Evolutionary conservation across 164 flowering plant genomes (phyloP).

Genomic region (Tinospora cordifolia): DNA sequence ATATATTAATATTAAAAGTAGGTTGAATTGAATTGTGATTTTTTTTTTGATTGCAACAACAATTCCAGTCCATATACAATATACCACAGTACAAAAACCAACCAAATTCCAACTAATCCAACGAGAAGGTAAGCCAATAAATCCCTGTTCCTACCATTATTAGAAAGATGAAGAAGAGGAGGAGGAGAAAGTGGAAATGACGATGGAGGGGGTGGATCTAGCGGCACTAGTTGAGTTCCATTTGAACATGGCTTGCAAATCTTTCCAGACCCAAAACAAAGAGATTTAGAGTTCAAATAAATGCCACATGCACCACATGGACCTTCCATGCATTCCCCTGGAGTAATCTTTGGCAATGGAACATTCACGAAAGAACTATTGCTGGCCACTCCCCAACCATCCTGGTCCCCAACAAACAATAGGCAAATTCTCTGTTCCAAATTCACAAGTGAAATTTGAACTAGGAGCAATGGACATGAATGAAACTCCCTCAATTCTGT

Average conservation of each 20-base stretch:
- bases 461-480: constrained; percentile 62
- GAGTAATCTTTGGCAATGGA: constrained; percentile 39
- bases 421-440: constrained; percentile 44
- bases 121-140: constrained; percentile 65
- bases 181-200: neutral
- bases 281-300: constrained; percentile 34
- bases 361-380: constrained; percentile 15
- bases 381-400: constrained; percentile 20
- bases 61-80: constrained; percentile 64
- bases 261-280: constrained; percentile 55
- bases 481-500: constrained; percentile 18
- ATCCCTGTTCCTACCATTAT: constrained; percentile 17
- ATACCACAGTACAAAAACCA: constrained; percentile 50
- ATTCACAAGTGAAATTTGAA: constrained; percentile 62
- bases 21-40: constrained; percentile 93
- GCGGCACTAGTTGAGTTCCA: neutral
- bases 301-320: constrained; percentile 48
- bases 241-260: constrained; percentile 47
- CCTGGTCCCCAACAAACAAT: constrained; percentile 80
- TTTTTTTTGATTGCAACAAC: constrained; percentile 63
- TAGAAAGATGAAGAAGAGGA: neutral
- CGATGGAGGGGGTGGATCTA: constrained; percentile 5
- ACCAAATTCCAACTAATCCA: constrained; percentile 67
- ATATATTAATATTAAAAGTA: too few relatives aligned
- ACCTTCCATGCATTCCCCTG: constrained; percentile 65